A percentile compares a stretch with the other conserved stretches of the same genome.
phyloP scores from a whole-genome alignment of 345 rosid genomes.

The Ricinus communis region DNA sequence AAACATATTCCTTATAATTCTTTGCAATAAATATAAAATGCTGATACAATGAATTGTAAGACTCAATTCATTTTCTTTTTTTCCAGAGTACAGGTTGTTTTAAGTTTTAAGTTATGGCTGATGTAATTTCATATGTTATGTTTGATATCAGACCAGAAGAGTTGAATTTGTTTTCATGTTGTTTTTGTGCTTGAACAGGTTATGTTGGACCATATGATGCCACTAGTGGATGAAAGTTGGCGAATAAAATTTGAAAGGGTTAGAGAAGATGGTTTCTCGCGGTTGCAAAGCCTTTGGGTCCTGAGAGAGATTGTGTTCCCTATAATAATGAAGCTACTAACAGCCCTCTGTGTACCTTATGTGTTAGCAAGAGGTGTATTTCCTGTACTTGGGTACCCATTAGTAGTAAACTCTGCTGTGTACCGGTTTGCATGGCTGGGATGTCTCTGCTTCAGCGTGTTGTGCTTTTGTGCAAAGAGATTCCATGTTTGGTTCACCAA shows the following conservation, averaged over 20 bases:
- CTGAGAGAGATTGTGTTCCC: conserved; percentile 88
- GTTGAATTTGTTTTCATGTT: too few species aligned
- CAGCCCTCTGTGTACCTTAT: conserved; percentile 93
- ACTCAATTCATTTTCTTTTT: too few species aligned
- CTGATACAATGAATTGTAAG: too few species aligned
- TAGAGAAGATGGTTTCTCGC: conserved; percentile 90
- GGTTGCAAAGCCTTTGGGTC: conserved; percentile 92
- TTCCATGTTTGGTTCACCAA: conserved; percentile 95
- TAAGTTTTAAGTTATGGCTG: too few species aligned
- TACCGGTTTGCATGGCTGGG: conserved; percentile 98
- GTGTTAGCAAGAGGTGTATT: conserved; percentile 90
- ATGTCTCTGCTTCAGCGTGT: conserved; percentile 68
- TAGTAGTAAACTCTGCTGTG: conserved; percentile 89
- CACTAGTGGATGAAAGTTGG: conserved; percentile 92
- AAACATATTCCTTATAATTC: too few species aligned
- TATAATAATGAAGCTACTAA: conserved; percentile 86
- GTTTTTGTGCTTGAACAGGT: conserved; percentile 47
- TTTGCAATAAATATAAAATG: too few species aligned
- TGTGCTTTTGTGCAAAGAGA: conserved; percentile 83
- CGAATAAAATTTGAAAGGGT: conserved; percentile 90
- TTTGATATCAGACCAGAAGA: too few species aligned
- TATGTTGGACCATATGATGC: conserved; percentile 98
- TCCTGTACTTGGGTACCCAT: conserved; percentile 87
- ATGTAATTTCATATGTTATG: too few species aligned
- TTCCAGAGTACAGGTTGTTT: too few species aligned